Conservation (phyloP, 192 early-diverging fungal genomes). For the Podochytrium sp. region DNA sequence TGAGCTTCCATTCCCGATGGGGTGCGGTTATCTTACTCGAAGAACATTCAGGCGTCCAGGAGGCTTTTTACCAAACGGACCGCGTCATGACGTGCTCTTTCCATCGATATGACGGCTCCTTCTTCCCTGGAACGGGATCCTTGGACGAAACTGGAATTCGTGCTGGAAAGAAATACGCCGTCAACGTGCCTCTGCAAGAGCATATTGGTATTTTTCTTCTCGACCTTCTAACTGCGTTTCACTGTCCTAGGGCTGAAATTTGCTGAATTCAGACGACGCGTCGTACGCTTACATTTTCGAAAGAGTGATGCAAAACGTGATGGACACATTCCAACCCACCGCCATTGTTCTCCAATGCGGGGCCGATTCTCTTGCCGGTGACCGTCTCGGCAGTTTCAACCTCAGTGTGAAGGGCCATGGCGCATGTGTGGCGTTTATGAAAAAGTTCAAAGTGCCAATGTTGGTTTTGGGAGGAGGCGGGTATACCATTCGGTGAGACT, state of each 20-base stretch:
- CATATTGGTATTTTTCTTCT: constrained; percentile 72
- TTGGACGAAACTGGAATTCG: constrained; percentile 86
- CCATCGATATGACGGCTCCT: constrained; percentile 91
- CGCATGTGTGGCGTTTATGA: constrained; percentile 91
- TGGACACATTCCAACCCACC: constrained; percentile 92
- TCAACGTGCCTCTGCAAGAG: constrained; percentile 94
- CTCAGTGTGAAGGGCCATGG: constrained; percentile 93
- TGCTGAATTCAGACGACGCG: constrained; percentile 67
- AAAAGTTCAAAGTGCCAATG: constrained; percentile 87
- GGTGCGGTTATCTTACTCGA: neutral
- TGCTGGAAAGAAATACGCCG: constrained; percentile 87
- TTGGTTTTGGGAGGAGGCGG: constrained; percentile 95
- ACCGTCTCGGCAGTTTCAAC: constrained; percentile 94
- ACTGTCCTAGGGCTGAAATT: neutral
- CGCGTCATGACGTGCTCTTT: constrained; percentile 96
- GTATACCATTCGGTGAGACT: constrained; percentile 93
- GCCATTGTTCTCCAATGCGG: constrained; percentile 95
- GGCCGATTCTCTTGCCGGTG: constrained; percentile 92
- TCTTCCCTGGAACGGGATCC: constrained; percentile 95
- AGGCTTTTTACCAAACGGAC: constrained; percentile 91
- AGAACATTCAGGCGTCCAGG: constrained; percentile 64
- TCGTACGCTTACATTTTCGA: constrained; percentile 91
- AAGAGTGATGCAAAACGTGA: constrained; percentile 80
- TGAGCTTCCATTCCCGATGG: constrained; percentile 26
- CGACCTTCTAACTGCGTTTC: too few species aligned